phyloP scores from a whole-genome alignment of 2,329 filamentous ascomycete genomes.

The Sarocladium oryzae region DNA sequence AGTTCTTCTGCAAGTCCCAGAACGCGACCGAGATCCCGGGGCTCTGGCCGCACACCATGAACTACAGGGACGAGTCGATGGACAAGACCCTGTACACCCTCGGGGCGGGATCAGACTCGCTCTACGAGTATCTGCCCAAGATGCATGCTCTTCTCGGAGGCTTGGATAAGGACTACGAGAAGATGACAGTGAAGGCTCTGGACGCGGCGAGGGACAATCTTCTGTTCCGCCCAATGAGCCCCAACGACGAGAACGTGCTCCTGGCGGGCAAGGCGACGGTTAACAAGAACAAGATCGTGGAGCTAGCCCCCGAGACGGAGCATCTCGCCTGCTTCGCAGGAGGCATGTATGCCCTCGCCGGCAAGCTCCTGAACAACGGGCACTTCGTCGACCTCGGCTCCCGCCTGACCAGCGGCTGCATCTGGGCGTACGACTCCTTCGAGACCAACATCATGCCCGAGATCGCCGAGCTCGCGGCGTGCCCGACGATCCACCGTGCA shows the following conservation, averaged over 20 bases:
- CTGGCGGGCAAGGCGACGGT: conserved; percentile 41
- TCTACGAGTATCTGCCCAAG: conserved; percentile 57
- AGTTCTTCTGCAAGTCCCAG: conserved; percentile 59
- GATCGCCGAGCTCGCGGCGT: conserved; percentile 32
- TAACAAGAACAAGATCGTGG: conserved; percentile 17
- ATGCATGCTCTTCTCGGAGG: conserved; percentile 60
- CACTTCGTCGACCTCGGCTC: conserved; percentile 41
- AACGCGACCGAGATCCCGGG: conserved; percentile 62
- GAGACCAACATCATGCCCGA: conserved; percentile 50
- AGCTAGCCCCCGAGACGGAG: conserved; percentile 33
- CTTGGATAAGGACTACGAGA: conserved; percentile 52
- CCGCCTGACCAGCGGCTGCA: conserved; percentile 44
- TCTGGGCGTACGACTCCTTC: conserved; percentile 46
- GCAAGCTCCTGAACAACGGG: conserved; percentile 48
- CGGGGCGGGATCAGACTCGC: conserved; percentile 39
- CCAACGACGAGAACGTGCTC: conserved; percentile 52
- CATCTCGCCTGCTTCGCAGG: conserved; percentile 67
- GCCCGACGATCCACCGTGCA: conserved; percentile 25
- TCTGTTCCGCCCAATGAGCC: conserved; percentile 62
- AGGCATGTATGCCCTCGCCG: conserved; percentile 62
- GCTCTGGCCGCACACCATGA: conserved; percentile 62
- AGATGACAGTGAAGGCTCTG: conserved; percentile 59
- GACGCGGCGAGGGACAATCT: conserved; percentile 55
- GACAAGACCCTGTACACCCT: conserved; percentile 32
- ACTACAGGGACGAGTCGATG: conserved; percentile 49